Conservation (phyloP, 2,329 filamentous ascomycete species). For the Colletotrichum gloeosporioides region DNA sequence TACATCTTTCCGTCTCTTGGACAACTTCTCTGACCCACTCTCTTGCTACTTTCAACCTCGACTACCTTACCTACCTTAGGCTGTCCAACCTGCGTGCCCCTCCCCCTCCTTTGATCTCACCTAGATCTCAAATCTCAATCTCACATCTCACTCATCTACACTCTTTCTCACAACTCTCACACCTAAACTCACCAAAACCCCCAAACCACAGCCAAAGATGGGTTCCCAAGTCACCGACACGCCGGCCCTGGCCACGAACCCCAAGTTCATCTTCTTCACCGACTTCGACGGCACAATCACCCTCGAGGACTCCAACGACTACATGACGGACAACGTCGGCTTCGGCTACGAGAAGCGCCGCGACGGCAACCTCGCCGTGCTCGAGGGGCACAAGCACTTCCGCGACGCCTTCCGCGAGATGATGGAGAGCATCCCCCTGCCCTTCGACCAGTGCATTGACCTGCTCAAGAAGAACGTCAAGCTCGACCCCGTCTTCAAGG, state of each 20-base stretch:
- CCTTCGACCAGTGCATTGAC: slow-evolving; percentile 82
- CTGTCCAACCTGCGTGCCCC: not conserved
- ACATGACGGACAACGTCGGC: slow-evolving; percentile 89
- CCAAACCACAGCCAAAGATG: slow-evolving; percentile 38
- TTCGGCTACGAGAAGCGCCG: slow-evolving; percentile 76
- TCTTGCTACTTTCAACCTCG: not conserved
- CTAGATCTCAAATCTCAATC: not conserved
- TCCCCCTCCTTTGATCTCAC: slow-evolving; percentile 7
- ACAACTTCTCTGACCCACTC: not conserved
- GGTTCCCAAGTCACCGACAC: slow-evolving; percentile 48
- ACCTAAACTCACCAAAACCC: not conserved
- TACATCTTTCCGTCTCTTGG: not conserved
- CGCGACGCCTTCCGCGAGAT: slow-evolving; percentile 88
- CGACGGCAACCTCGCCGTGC: slow-evolving; percentile 77
- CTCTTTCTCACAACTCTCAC: not conserved
- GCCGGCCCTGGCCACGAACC: slow-evolving; percentile 69
- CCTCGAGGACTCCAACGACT: slow-evolving; percentile 68
- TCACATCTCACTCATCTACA: not conserved
- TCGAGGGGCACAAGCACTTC: slow-evolving; percentile 75
- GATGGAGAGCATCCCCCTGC: slow-evolving; percentile 84
- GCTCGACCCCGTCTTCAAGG: slow-evolving; percentile 85
- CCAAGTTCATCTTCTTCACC: slow-evolving; percentile 96
- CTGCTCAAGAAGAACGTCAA: slow-evolving; percentile 82
- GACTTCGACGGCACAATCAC: slow-evolving; percentile 99
- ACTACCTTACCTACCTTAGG: not conserved